phyloP scores from a whole-genome alignment of 306 rosid genomes.

The Comarum palustre region DNA sequence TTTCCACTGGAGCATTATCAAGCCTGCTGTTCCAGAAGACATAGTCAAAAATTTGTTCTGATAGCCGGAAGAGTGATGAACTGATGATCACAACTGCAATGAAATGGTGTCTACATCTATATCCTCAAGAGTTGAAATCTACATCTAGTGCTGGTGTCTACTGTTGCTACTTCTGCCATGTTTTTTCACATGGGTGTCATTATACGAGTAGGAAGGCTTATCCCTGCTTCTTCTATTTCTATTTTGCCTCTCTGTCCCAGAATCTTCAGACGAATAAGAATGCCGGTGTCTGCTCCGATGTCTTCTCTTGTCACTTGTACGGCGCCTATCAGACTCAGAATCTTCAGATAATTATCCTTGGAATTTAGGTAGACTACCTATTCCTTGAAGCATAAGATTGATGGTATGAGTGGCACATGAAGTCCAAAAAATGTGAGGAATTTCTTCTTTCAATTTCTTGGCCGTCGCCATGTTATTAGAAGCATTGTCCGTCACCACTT shows the following conservation, averaged over 20 bases:
- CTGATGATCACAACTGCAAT: too few relatives aligned
- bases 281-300: constrained; percentile 25
- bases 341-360: constrained; percentile 9
- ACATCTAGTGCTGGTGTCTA: constrained; percentile 20
- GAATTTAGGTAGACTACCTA: too few relatives aligned
- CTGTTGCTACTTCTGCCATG: constrained; percentile 24
- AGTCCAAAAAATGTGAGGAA: too few relatives aligned
- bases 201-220: constrained; percentile 17
- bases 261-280: constrained; percentile 26
- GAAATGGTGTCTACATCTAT: not conserved
- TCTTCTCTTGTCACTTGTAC: constrained; percentile 31
- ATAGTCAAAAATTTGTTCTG: not conserved
- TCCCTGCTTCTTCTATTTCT: constrained; percentile 30
- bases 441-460: too few relatives aligned
- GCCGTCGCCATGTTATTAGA: too few relatives aligned
- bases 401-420: too few relatives aligned
- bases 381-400: too few relatives aligned
- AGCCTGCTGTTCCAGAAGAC: not conserved
- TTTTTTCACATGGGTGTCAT: constrained; percentile 23
- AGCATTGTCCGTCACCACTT: too few relatives aligned
- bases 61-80: not conserved
- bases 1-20: not conserved
- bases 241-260: constrained; percentile 22
- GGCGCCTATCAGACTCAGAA: constrained; percentile 24
- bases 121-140: not conserved